A percentile compares a stretch with the other conserved stretches of the same genome.
Evolutionary conservation across 805 yeast genomes (phyloP).

Genomic region (Saccharomycopsis amapae): DNA sequence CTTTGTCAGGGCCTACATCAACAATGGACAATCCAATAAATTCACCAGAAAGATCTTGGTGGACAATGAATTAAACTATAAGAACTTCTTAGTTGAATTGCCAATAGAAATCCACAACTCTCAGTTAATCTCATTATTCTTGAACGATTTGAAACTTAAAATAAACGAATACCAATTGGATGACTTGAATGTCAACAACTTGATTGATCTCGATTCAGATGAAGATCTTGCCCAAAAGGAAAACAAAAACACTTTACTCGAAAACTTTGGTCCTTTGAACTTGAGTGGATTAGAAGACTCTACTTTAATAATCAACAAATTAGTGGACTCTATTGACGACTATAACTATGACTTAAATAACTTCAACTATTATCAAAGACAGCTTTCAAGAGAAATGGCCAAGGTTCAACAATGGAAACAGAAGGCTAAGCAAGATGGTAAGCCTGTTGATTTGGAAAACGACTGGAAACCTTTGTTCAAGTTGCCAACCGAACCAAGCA

Average conservation of each 20-base stretch:
- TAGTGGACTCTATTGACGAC: slow-evolving; percentile 64
- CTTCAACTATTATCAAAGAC: slow-evolving; percentile 77
- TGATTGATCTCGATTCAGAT: slow-evolving; percentile 11
- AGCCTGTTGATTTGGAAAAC: slow-evolving; percentile 37
- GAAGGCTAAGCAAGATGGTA: slow-evolving; percentile 59
- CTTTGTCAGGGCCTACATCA: slow-evolving; percentile 45
- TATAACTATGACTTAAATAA: slow-evolving; percentile 73
- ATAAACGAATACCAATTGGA: slow-evolving; percentile 6
- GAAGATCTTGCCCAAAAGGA: neutral
- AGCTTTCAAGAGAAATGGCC: slow-evolving; percentile 57
- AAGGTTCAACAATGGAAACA: slow-evolving; percentile 72
- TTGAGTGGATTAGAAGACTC: slow-evolving; percentile 36
- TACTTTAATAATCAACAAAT: slow-evolving; percentile 46
- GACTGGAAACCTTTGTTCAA: slow-evolving; percentile 64
- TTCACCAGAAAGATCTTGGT: slow-evolving; percentile 61
- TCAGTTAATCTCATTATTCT: slow-evolving; percentile 52
- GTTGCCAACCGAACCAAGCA: slow-evolving; percentile 67
- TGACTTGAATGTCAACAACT: slow-evolving; percentile 19
- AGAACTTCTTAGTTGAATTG: slow-evolving; percentile 65
- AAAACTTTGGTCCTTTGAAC: slow-evolving; percentile 33
- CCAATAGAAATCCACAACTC: slow-evolving; percentile 61
- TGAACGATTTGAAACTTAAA: slow-evolving; percentile 28
- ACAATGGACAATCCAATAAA: slow-evolving; percentile 40
- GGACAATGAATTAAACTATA: slow-evolving; percentile 51
- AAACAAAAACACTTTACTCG: slow-evolving; percentile 4